Conservation (phyloP, 1,284 basidiomycete genomes). For the Trametes polyzona region DNA sequence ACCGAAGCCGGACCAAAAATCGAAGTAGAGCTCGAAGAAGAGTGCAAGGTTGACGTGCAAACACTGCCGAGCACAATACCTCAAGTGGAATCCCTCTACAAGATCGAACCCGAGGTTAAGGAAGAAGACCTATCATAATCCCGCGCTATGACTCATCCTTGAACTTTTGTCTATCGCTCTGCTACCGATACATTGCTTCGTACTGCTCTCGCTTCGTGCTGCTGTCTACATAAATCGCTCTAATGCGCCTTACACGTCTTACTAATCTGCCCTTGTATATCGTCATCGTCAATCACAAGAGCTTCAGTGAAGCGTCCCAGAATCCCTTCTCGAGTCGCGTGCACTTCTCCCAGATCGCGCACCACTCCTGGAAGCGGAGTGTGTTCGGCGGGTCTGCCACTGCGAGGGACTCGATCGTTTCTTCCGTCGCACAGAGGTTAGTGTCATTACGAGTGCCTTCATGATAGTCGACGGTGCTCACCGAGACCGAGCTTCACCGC, state of each 20-base stretch:
- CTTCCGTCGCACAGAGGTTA: slow-evolving; percentile 42
- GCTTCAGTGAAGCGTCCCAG: slow-evolving; percentile 83
- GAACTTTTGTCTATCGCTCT: neutral
- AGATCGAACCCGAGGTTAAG: slow-evolving; percentile 10
- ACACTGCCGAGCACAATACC: neutral
- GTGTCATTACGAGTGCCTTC: neutral
- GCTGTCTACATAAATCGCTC: neutral
- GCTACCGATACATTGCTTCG: slow-evolving; percentile 19
- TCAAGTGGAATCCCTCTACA: neutral
- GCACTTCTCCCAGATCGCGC: slow-evolving; percentile 77
- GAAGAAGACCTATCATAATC: slow-evolving; percentile 7
- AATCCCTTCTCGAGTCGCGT: slow-evolving; percentile 84
- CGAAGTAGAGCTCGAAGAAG: slow-evolving; percentile 42
- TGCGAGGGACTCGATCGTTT: slow-evolving; percentile 63
- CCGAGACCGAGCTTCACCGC: slow-evolving; percentile 77
- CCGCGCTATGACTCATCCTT: neutral
- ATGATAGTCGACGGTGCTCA: slow-evolving; percentile 38
- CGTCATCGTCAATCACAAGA: slow-evolving; percentile 34
- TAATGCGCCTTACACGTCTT: neutral
- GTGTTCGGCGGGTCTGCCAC: slow-evolving; percentile 68
- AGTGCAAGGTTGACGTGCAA: slow-evolving; percentile 15
- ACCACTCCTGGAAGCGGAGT: slow-evolving; percentile 67
- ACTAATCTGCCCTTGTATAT: neutral
- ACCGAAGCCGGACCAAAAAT: slow-evolving; percentile 39
- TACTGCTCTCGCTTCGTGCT: slow-evolving; percentile 2